A percentile compares a stretch with the other conserved stretches of the same genome.
phyloP scores from a whole-genome alignment of 352 stramenopile genomes.

The Phytophthora pini region DNA sequence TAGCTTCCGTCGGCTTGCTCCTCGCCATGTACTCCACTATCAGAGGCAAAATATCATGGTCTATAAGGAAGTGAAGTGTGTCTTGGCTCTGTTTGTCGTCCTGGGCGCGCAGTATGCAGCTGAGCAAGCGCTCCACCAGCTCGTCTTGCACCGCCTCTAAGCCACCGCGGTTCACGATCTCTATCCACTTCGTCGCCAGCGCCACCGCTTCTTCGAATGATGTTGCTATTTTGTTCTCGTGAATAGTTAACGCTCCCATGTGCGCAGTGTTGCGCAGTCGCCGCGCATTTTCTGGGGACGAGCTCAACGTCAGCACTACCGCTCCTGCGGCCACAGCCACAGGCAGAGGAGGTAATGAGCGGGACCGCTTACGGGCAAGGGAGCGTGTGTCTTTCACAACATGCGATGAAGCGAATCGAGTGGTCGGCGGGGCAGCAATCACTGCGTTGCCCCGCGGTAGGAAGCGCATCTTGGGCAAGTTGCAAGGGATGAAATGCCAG shows the following conservation, averaged over 20 bases:
- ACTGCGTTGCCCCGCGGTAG: slow-evolving; percentile 8
- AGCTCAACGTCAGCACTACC: slow-evolving; percentile 22
- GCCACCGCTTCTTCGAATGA: slow-evolving; percentile 12
- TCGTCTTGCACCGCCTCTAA: slow-evolving; percentile 29
- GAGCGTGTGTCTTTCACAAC: background rate
- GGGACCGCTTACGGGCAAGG: slow-evolving; percentile 17
- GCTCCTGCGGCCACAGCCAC: slow-evolving; percentile 20
- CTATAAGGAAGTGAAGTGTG: slow-evolving; percentile 40
- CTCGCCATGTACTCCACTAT: slow-evolving; percentile 46
- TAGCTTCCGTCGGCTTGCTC: slow-evolving; percentile 38
- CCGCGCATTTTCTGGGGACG: slow-evolving; percentile 7
- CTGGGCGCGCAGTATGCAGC: slow-evolving; percentile 25
- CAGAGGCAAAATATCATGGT: slow-evolving; percentile 35
- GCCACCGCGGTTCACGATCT: slow-evolving; percentile 21
- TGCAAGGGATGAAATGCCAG: too few species aligned
- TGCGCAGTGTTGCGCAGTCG: slow-evolving; percentile 36
- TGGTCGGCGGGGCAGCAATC: background rate
- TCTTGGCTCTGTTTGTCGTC: slow-evolving; percentile 20
- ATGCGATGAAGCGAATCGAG: background rate
- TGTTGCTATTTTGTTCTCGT: slow-evolving; percentile 24
- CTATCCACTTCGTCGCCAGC: slow-evolving; percentile 11
- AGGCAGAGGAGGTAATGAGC: slow-evolving; percentile 23
- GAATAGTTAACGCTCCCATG: slow-evolving; percentile 35
- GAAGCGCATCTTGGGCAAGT: background rate
- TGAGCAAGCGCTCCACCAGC: slow-evolving; percentile 28